Percentiles rank a stretch among this genome's conserved stretches.
These are phyloP conservation scores for Saturnispora besseyi DNA, from an alignment of 805 yeast genomes.

Conservation along the genomic window DNA sequence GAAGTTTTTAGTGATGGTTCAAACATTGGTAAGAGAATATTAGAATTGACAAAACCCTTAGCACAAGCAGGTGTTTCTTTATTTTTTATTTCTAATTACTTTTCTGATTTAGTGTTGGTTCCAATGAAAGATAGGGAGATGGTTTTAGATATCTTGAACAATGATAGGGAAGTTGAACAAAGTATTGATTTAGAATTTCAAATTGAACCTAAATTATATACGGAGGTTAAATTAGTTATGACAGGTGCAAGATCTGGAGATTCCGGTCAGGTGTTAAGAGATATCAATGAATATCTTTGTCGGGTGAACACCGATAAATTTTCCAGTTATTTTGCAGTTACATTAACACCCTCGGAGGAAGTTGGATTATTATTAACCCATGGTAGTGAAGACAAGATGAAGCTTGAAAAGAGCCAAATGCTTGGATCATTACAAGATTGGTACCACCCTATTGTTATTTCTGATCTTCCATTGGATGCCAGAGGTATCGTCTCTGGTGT, in stretches of 20 bases:
- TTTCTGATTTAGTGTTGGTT: constrained; percentile 53
- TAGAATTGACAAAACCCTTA: constrained; percentile 51
- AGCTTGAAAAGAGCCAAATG: constrained; percentile 33
- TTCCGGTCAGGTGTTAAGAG: constrained; percentile 32
- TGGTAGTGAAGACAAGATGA: constrained; percentile 29
- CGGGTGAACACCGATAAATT: constrained; percentile 14
- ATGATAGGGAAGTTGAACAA: not conserved
- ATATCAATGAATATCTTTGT: constrained; percentile 32
- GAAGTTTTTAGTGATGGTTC: constrained; percentile 56
- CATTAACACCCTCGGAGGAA: constrained; percentile 43
- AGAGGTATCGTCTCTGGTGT: constrained; percentile 63
- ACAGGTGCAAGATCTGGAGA: constrained; percentile 54
- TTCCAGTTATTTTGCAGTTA: constrained; percentile 43
- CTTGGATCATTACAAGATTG: constrained; percentile 51
- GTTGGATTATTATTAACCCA: constrained; percentile 41
- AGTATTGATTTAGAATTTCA: not conserved
- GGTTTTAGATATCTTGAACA: constrained; percentile 35
- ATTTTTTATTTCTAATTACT: constrained; percentile 54
- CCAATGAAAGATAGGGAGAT: constrained; percentile 37
- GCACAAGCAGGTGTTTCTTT: constrained; percentile 47
- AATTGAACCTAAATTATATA: constrained; percentile 37
- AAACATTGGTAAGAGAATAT: constrained; percentile 43
- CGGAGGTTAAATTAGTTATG: constrained; percentile 34
- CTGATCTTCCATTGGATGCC: constrained; percentile 45
- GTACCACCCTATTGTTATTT: constrained; percentile 46